Conservation (phyloP, 805 yeast genomes). For the Spathaspora girioi region DNA sequence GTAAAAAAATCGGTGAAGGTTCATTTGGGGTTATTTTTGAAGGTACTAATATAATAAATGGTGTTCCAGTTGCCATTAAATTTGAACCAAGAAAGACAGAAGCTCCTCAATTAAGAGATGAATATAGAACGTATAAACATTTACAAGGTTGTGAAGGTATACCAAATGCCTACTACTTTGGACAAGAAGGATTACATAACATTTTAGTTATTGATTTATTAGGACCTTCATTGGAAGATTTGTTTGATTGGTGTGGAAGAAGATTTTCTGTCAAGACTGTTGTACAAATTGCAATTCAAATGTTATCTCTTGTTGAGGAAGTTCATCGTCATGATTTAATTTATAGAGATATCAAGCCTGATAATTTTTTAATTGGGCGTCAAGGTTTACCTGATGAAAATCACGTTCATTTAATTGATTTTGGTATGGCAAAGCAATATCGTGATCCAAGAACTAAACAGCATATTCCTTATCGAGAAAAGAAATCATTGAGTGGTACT, state of each 20-base stretch:
- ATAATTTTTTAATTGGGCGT: constrained; percentile 70
- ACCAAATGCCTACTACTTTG: constrained; percentile 82
- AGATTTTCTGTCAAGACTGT: constrained; percentile 69
- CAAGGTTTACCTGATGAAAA: constrained; percentile 60
- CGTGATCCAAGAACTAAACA: constrained; percentile 76
- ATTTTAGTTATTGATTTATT: constrained; percentile 71
- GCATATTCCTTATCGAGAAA: constrained; percentile 79
- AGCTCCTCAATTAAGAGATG: constrained; percentile 81
- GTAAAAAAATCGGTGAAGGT: constrained; percentile 84
- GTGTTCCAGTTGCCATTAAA: constrained; percentile 68
- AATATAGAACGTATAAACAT: constrained; percentile 72
- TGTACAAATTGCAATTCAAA: constrained; percentile 71
- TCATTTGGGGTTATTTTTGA: constrained; percentile 83
- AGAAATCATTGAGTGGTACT: constrained; percentile 77
- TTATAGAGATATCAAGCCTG: constrained; percentile 81
- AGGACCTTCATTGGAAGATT: constrained; percentile 79
- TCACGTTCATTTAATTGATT: constrained; percentile 70
- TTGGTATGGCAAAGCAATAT: constrained; percentile 85
- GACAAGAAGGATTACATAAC: constrained; percentile 81
- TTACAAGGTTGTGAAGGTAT: constrained; percentile 67
- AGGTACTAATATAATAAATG: constrained; percentile 69
- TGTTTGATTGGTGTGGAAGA: constrained; percentile 86
- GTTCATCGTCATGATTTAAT: constrained; percentile 76
- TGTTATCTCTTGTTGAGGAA: constrained; percentile 68
- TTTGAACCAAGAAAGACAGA: constrained; percentile 79